These are phyloP conservation scores for Trichoderma hamatum DNA, from an alignment of 2,329 filamentous ascomycete species.

Conservation along the genomic window DNA sequence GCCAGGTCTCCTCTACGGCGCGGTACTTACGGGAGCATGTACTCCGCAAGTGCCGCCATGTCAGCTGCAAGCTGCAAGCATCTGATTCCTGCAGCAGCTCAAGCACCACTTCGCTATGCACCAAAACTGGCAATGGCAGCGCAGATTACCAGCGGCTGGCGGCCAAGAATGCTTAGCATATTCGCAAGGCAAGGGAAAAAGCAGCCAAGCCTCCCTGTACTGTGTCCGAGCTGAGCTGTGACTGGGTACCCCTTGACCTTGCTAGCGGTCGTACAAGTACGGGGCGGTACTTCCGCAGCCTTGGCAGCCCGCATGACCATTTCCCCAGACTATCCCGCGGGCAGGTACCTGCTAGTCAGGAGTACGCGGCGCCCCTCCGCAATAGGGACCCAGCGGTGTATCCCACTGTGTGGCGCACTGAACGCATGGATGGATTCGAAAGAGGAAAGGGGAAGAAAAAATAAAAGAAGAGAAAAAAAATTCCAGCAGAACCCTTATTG, in stretches of 20 bases:
- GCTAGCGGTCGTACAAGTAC: background rate
- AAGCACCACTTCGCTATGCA: background rate
- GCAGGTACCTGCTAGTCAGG: constrained; percentile 10
- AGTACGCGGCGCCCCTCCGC: background rate
- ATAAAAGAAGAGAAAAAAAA: background rate
- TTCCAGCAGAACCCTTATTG: background rate
- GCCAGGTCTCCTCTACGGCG: background rate
- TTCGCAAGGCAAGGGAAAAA: background rate
- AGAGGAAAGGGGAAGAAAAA: background rate
- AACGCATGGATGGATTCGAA: background rate
- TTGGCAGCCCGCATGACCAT: background rate
- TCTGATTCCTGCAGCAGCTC: constrained; percentile 10
- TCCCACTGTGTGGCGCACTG: constrained; percentile 10
- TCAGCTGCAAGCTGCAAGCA: constrained; percentile 24
- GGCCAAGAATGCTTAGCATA: constrained; percentile 9
- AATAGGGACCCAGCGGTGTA: background rate
- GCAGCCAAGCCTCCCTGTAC: background rate
- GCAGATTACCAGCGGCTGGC: background rate
- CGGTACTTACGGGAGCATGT: background rate
- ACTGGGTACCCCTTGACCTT: background rate
- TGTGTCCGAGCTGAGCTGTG: background rate
- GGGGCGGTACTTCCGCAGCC: background rate
- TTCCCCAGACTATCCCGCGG: background rate
- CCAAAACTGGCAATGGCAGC: background rate
- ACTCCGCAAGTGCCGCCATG: background rate